phyloP scores from a whole-genome alignment of 495 filamentous ascomycete genomes.

The Lophiotrema nucula region DNA sequence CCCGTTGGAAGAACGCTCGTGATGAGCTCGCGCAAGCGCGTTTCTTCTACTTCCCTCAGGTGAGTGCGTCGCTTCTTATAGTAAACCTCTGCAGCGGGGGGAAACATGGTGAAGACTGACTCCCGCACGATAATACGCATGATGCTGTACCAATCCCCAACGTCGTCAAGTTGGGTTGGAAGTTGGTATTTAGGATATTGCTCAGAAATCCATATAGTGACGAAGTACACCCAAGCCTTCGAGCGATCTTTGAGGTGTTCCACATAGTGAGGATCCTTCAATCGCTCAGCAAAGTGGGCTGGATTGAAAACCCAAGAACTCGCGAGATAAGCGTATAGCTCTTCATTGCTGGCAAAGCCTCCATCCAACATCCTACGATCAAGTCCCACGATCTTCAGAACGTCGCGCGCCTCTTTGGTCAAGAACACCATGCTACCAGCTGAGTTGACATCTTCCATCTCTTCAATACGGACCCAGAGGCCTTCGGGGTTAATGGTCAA shows the following conservation, averaged over 20 bases:
- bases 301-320: slow-evolving; percentile 23
- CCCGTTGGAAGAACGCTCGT: not conserved
- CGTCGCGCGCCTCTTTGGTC: slow-evolving; percentile 8
- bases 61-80: slow-evolving; percentile 3
- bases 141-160: slow-evolving; percentile 9
- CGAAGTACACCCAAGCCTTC: slow-evolving; percentile 5
- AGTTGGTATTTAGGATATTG: not conserved
- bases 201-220: slow-evolving; percentile 10
- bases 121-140: not conserved
- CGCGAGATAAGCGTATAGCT: slow-evolving; percentile 16
- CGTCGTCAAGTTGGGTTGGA: not conserved
- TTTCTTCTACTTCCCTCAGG: slow-evolving; percentile 7
- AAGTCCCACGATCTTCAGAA: slow-evolving; percentile 15
- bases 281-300: slow-evolving; percentile 11
- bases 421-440: slow-evolving; percentile 15
- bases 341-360: slow-evolving; percentile 5
- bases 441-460: slow-evolving; percentile 7
- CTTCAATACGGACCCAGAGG: slow-evolving; percentile 2
- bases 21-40: slow-evolving; percentile 1
- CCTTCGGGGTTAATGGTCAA: slow-evolving; percentile 17
- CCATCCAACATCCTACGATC: slow-evolving; percentile 3
- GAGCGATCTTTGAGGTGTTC: slow-evolving; percentile 2
- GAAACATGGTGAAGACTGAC: slow-evolving; percentile 16
- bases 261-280: slow-evolving; percentile 5
- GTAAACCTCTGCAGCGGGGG: not conserved